phyloP scores from a whole-genome alignment of 305 asterid genomes.

The Fraxinus xanthoxyloides region DNA sequence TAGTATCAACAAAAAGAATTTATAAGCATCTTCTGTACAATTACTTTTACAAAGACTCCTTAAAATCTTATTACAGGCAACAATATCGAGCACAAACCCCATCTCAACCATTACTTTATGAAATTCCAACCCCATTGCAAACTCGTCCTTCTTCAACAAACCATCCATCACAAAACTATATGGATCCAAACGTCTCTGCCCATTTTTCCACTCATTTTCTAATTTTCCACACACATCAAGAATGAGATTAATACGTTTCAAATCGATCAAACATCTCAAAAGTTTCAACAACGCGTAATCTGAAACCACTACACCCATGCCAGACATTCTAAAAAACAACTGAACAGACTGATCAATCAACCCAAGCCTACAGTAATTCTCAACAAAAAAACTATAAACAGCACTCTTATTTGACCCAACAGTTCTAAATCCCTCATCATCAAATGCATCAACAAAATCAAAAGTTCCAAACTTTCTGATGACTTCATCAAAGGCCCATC shows the following conservation, averaged over 20 bases:
- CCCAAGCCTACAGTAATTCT: slow-evolving; percentile 32
- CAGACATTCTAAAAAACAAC: slow-evolving; percentile 26
- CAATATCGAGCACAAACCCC: slow-evolving; percentile 27
- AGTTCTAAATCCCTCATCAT: slow-evolving; percentile 23
- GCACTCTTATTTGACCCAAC: slow-evolving; percentile 24
- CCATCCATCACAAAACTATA: slow-evolving; percentile 34
- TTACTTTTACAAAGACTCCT: slow-evolving; percentile 21
- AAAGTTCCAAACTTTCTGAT: slow-evolving; percentile 27
- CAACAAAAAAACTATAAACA: slow-evolving; percentile 32
- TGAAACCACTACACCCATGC: slow-evolving; percentile 25
- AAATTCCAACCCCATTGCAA: slow-evolving; percentile 28
- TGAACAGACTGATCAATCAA: slow-evolving; percentile 27
- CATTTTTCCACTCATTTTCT: slow-evolving; percentile 9
- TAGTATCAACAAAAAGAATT: slow-evolving; percentile 27
- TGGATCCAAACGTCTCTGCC: slow-evolving; percentile 16
- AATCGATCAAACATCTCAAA: slow-evolving; percentile 30
- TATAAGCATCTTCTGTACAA: slow-evolving; percentile 17
- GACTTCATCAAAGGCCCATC: slow-evolving; percentile 37
- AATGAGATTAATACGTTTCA: slow-evolving; percentile 17
- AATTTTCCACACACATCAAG: slow-evolving; percentile 17
- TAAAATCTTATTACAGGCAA: slow-evolving; percentile 38
- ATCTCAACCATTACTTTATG: slow-evolving; percentile 28
- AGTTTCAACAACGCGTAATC: slow-evolving; percentile 24
- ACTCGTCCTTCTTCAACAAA: slow-evolving; percentile 35
- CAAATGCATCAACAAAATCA: slow-evolving; percentile 29